These are phyloP conservation scores for Salix koriyanagi DNA, from an alignment of 345 rosid genomes.

Conservation along the genomic window DNA sequence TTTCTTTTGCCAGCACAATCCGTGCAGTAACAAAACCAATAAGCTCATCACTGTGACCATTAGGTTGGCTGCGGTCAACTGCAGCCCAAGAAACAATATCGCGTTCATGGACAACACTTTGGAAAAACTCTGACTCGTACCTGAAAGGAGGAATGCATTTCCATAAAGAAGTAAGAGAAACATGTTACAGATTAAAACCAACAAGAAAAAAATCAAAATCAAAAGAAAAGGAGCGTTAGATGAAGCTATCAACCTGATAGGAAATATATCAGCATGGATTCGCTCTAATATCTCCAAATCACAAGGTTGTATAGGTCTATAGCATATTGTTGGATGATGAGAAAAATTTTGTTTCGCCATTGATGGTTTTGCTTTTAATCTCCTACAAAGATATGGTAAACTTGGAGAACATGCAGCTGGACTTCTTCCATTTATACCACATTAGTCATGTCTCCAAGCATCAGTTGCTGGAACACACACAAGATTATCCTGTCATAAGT, in stretches of 20 bases:
- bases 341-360: constrained; percentile 48
- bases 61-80: constrained; percentile 67
- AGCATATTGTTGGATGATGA: constrained; percentile 58
- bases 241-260: constrained; percentile 53
- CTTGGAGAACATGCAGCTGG: constrained; percentile 20
- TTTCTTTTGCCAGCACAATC: constrained; percentile 63
- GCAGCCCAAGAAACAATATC: constrained; percentile 95
- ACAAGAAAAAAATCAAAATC: background rate
- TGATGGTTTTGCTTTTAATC: constrained; percentile 38
- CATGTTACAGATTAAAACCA: background rate
- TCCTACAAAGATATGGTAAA: constrained; percentile 38
- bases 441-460: constrained; percentile 32
- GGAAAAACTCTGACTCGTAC: constrained; percentile 92
- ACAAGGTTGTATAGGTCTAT: constrained; percentile 63
- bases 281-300: constrained; percentile 70
- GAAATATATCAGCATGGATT: constrained; percentile 73
- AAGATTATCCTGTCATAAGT: constrained; percentile 10
- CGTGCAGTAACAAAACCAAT: constrained; percentile 93
- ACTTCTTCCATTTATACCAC: constrained; percentile 48
- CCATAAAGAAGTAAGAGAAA: constrained; percentile 9
- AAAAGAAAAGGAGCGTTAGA: background rate
- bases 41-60: constrained; percentile 66
- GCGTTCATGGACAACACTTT: constrained; percentile 69
- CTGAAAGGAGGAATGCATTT: constrained; percentile 42
- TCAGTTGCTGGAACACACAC: constrained; percentile 21